These are phyloP conservation scores for Colletotrichum neosansevieriae DNA, from an alignment of 2,329 filamentous ascomycete species.

Conservation along the genomic window DNA sequence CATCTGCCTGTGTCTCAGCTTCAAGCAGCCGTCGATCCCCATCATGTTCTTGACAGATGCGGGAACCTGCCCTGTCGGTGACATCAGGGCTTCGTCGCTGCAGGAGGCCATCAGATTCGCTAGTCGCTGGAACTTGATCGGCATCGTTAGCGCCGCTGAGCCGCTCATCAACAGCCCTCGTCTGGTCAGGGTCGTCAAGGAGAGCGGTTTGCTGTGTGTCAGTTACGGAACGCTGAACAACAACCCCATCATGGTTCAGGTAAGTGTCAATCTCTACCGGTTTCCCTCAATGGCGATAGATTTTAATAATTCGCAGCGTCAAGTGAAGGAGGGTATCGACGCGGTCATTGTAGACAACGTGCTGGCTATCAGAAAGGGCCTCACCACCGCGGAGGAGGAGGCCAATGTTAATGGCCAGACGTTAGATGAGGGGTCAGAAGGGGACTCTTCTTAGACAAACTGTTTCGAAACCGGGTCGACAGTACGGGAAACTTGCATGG, in stretches of 20 bases:
- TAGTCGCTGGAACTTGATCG: conserved; percentile 92
- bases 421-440: conserved; percentile 31
- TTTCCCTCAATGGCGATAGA: neutral
- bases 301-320: conserved; percentile 65
- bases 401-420: conserved; percentile 40
- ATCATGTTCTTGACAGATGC: conserved; percentile 95
- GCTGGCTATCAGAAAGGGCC: conserved; percentile 88
- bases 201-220: conserved; percentile 92
- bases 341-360: conserved; percentile 98
- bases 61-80: conserved; percentile 82
- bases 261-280: conserved; percentile 56
- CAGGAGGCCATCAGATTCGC: conserved; percentile 97
- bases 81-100: conserved; percentile 89
- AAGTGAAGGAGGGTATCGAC: conserved; percentile 96
- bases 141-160: conserved; percentile 89
- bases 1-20: conserved; percentile 91
- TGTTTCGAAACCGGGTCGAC: conserved; percentile 23
- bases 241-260: conserved; percentile 85
- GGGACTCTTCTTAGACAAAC: conserved; percentile 25
- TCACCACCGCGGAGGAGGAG: conserved; percentile 65
- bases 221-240: conserved; percentile 96
- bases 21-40: conserved; percentile 97
- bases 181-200: conserved; percentile 92
- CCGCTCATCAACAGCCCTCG: conserved; percentile 90
- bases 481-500: conserved; percentile 35